Base-by-base conservation (phyloP, 176 grass and related monocot genomes). In the Rhynchospora breviuscula region DNA sequence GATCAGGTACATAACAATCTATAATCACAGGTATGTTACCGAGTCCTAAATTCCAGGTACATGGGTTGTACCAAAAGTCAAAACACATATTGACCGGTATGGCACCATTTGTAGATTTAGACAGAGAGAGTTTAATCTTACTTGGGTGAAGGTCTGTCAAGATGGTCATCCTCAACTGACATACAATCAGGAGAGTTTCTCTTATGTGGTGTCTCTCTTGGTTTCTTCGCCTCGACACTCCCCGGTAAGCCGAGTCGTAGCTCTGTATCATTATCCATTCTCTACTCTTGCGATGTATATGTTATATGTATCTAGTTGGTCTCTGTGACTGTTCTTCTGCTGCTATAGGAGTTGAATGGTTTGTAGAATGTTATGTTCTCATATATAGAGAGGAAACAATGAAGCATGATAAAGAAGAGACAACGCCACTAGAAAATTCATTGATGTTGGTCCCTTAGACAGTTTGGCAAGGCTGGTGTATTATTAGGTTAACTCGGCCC, bases 231-330 rank as follows among this genome's bases (percentile, higher is more conserved):
- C 15, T 72, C 47, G 6, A n/a, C 79, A 46, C 49, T 79, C 0
- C 87, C 87, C 2, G 87, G 81, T 57, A 84, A 75, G 43, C 87
- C 87, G 15, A 88, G 87, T 67, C 62, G 65, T 21, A 88, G 73
- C 81, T 88, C 87, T 15, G 81, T 88, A 12, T 75, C 86, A 5
- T 84, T 69, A 8, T 83, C 79, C 66, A 72, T 87, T 78, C 13
- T 76, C 18, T 59, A 60, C 19, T 59, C 52, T 49, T 67, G 72
- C 57, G 40, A 84, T 59, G 56, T 49, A 25, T 68, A 68, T 40
- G 35, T 40, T 40, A 40, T 40, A 4, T 40, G 35, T 70, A 67
- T 67, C 52, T 58, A 68, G 44, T 59, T 5, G 2, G 15, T 71
- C 17, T 53, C 71, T 25, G 6, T 53, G 4, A 44, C 12, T 84